Base-by-base conservation (phyloP, 2,329 filamentous ascomycete species). In the Chrysoporthe deuterocubensis region DNA sequence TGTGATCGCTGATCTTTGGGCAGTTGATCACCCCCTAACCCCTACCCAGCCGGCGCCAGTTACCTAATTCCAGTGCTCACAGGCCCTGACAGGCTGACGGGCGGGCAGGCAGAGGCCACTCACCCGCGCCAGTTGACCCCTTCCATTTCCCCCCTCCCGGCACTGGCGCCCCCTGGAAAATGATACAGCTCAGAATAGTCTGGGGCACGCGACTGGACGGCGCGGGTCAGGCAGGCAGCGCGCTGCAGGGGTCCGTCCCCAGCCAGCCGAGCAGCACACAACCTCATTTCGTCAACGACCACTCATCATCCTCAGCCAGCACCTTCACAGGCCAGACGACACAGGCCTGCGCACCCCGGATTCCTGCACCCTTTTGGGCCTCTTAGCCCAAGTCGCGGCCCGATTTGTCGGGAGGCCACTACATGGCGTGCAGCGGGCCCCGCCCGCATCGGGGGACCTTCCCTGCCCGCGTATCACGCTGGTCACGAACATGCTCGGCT, bases 311-410 rank as follows among this genome's bases (percentile, higher is more conserved):
- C 21, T 34, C 57, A 37, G 34, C 62, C 43, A 34, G 40, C 66
- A 56, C 48, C 5, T 50, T 26, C 21, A 13, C 42, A 58, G 59
- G 57, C 64, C 67, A 66, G 67, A 66, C 58, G 67, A 60, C 67
- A 60, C 40, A 16, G 7, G 62, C 52, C n/a, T 32, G 21, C 59
- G n/a, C 40, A 44, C 59, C 42, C 44, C 26, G 21, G 44, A 61
- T 50, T 48, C 48, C 34, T 26, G 44, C 52, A 60, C 34, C 59
- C 34, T 50, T 34, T 32, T n/a, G 54, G 46, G 32, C 44, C 16
- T 18, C 32, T 59, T 60, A 37, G 59, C 40, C 52, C 54, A 54
- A n/a, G 32, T 58, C 26, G 48, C 59, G 54, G 59, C 64, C 64
- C 64, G 63, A 66, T 64, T 60, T 56, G 64, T 58, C 57, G 14